Evolutionary conservation across 257 asterid genomes (phyloP), one percentile per base, ranked within the genome.

Genomic region (Solanum ossicruentum): DNA sequence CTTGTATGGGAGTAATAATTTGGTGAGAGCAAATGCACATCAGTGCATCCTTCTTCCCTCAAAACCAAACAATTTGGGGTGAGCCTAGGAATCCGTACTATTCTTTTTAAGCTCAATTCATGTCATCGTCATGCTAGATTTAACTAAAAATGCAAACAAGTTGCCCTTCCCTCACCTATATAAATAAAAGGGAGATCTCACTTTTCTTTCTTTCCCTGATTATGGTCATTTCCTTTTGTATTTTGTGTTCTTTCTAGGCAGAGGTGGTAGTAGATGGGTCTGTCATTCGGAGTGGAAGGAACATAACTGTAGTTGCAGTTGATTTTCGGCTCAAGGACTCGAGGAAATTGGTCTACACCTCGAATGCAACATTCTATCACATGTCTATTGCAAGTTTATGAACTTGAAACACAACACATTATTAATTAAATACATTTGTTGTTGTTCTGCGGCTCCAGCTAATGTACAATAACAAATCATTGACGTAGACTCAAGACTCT

Each of bases 211-310:
- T 45, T 45, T n/a, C 12, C 20, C 21, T 66, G 10, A 66, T 12
- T 67, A 16, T 67, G 3, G n/a, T 45, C 8, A 21, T 47, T 49
- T 75, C 5, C 61, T 13, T 75, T 75, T 75, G 16, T 49, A 54
- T 65, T 65, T 32, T 87, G 69, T 85, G 63, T 82, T 18, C 7
- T 84, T 83, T 63, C 77, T 94, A 96, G 99, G 87, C 90, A 21
- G 92, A 90, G 86, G 90, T 93, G 26, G 51, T 87, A 17, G 87
- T 96, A 51, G 94, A 94, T 85, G 96, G 93, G 36, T 86, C 93
- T 16, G 92, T 94, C 56, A 83, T 90, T 47, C 88, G 96, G 91
- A 96, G 94, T 43, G 99, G 99, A 89, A 92, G 98, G 87, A 96
- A 90, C 88, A 58, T 94, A 60, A 91, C 97, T 5, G 91, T 90